Evolutionary conservation across 1,139 yeast species (phyloP).

Genomic region (Chernovozyma sophiae-reginae): DNA sequence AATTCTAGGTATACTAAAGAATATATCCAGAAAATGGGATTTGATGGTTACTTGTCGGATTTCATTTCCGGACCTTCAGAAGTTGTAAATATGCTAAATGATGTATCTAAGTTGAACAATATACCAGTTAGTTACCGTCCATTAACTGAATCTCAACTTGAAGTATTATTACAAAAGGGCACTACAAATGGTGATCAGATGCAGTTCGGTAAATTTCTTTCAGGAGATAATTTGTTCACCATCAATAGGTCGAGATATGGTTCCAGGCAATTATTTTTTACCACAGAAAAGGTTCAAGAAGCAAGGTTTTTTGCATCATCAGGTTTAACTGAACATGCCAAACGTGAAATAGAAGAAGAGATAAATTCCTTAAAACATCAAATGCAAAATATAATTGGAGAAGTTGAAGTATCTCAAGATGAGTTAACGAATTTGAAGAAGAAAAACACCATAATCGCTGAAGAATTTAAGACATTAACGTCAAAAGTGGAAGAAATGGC

Average conservation of each 20-base stretch:
- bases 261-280: constrained; percentile 41
- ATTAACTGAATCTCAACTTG: constrained; percentile 37
- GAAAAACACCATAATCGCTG: constrained; percentile 4
- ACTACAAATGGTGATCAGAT: constrained; percentile 29
- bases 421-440: constrained; percentile 3
- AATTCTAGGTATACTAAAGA: constrained; percentile 18
- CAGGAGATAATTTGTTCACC: constrained; percentile 52
- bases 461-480: constrained; percentile 14
- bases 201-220: constrained; percentile 53
- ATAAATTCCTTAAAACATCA: constrained; percentile 11
- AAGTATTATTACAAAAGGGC: constrained; percentile 30
- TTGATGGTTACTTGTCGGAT: constrained; percentile 77
- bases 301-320: constrained; percentile 38
- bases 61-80: constrained; percentile 67
- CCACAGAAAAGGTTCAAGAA: constrained; percentile 30
- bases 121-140: constrained; percentile 59
- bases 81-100: constrained; percentile 74
- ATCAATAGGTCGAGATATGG: constrained; percentile 60
- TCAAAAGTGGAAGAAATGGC: constrained; percentile 4
- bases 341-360: constrained; percentile 16
- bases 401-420: constrained; percentile 14
- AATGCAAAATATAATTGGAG: constrained; percentile 6
- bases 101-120: constrained; percentile 49
- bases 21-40: constrained; percentile 49
- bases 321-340: constrained; percentile 41